These are phyloP conservation scores for Hemisphaericaspora xylofermentans DNA, from an alignment of 1,139 yeast genomes.

Conservation along the genomic window DNA sequence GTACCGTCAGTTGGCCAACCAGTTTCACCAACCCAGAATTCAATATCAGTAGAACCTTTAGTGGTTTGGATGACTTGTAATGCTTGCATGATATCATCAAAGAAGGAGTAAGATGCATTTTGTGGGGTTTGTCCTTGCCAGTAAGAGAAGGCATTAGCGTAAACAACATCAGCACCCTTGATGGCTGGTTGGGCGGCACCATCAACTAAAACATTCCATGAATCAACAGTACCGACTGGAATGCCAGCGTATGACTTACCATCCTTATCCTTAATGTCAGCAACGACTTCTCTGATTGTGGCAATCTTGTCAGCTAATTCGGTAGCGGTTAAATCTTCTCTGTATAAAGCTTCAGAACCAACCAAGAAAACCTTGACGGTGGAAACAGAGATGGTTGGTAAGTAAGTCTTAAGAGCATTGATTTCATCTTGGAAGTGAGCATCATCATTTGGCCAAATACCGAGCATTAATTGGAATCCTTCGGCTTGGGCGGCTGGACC, in stretches of 20 bases:
- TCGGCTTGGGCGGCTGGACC: constrained; percentile 84
- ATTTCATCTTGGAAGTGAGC: constrained; percentile 70
- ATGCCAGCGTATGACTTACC: constrained; percentile 71
- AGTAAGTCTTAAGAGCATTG: constrained; percentile 60
- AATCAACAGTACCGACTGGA: constrained; percentile 91
- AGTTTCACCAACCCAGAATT: constrained; percentile 96
- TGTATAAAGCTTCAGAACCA: constrained; percentile 90
- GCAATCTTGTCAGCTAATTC: constrained; percentile 64
- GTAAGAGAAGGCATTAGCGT: constrained; percentile 94
- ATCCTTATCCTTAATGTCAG: constrained; percentile 67
- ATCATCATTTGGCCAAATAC: constrained; percentile 89
- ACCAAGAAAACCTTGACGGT: constrained; percentile 76
- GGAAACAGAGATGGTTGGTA: constrained; percentile 67
- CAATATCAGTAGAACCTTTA: constrained; percentile 81
- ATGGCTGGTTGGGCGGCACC: constrained; percentile 70
- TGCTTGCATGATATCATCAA: constrained; percentile 96
- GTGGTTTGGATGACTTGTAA: constrained; percentile 78
- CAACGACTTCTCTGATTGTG: constrained; percentile 55
- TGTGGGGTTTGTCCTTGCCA: constrained; percentile 93
- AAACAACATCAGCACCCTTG: constrained; percentile 76
- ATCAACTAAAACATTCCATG: constrained; percentile 90
- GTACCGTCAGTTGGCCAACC: constrained; percentile 97
- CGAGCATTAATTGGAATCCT: constrained; percentile 72
- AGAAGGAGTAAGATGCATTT: constrained; percentile 85
- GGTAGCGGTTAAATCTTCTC: constrained; percentile 72